A percentile compares a stretch with the other conserved stretches of the same genome.
These are phyloP conservation scores for Nannochloris sp. DNA, from an alignment of 139 green algal species.

Conservation along the genomic window DNA sequence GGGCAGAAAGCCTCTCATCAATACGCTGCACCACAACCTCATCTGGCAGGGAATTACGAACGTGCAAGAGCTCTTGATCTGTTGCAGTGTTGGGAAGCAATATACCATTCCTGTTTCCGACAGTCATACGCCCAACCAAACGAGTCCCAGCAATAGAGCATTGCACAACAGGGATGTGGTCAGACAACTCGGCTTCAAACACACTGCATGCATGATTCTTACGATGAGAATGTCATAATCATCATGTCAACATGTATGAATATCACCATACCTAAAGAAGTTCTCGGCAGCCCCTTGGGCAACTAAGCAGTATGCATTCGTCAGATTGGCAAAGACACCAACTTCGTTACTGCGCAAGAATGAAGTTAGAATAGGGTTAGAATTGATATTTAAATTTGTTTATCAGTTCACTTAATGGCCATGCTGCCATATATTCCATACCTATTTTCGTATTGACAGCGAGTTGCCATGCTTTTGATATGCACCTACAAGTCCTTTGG, in stretches of 20 bases:
- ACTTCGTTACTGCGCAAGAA: slow-evolving; percentile 72
- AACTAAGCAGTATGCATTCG: slow-evolving; percentile 88
- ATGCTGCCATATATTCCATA: not conserved
- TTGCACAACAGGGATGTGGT: slow-evolving; percentile 97
- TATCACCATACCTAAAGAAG: slow-evolving; percentile 77
- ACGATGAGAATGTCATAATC: not conserved
- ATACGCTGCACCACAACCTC: slow-evolving; percentile 95
- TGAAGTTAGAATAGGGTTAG: not conserved
- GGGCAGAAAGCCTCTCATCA: slow-evolving; percentile 91
- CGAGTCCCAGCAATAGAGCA: slow-evolving; percentile 82
- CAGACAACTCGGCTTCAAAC: slow-evolving; percentile 92
- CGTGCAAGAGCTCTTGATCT: slow-evolving; percentile 94
- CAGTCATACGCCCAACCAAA: slow-evolving; percentile 86
- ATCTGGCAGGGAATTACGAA: slow-evolving; percentile 95
- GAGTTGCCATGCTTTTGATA: slow-evolving; percentile 48
- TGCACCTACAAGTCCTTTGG: too few relatives aligned
- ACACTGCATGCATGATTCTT: slow-evolving; percentile 43
- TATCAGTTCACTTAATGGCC: not conserved
- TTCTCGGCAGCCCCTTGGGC: slow-evolving; percentile 89
- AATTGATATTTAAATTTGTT: not conserved
- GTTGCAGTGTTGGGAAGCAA: slow-evolving; percentile 91
- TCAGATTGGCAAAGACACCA: slow-evolving; percentile 93
- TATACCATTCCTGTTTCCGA: slow-evolving; percentile 96
- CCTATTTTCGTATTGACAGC: slow-evolving; percentile 85
- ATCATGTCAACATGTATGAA: not conserved